phyloP scores from a whole-genome alignment of 140 eudicot species.

The Artemisia princeps region DNA sequence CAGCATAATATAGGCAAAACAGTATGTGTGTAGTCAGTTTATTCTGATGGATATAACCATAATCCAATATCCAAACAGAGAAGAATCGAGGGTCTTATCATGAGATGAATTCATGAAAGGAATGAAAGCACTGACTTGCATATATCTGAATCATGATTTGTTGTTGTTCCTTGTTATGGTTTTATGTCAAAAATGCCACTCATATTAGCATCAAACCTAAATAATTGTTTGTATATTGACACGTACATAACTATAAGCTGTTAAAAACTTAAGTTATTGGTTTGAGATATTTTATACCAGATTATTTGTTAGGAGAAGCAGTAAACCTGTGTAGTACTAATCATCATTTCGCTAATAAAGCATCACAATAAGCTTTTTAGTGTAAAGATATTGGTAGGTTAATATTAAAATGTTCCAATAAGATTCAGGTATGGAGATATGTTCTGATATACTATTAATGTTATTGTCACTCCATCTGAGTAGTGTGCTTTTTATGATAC shows the following conservation, averaged over 20 bases:
- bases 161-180: constrained; percentile 18
- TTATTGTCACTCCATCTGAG: not conserved
- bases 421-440: constrained; percentile 27
- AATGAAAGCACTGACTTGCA: constrained; percentile 31
- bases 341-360: not conserved
- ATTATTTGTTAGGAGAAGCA: no score
- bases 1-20: constrained; percentile 17
- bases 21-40: constrained; percentile 16
- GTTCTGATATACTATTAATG: constrained; percentile 19
- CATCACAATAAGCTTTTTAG: constrained; percentile 10
- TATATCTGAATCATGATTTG: constrained; percentile 16
- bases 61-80: constrained; percentile 17
- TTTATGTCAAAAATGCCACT: constrained; percentile 25
- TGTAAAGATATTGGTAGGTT: constrained; percentile 5
- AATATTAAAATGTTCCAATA: constrained; percentile 24
- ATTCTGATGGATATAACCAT: constrained; percentile 18
- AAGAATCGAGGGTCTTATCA: constrained; percentile 17
- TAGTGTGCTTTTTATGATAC: constrained; percentile 6
- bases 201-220: constrained; percentile 22
- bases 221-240: no score
- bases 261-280: no score
- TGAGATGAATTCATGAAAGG: constrained; percentile 21
- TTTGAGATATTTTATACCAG: no score
- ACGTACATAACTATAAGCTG: no score
- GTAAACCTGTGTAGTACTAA: no score